Base-by-base conservation (phyloP, 441 rosid species). In the Viola pubescens region DNA sequence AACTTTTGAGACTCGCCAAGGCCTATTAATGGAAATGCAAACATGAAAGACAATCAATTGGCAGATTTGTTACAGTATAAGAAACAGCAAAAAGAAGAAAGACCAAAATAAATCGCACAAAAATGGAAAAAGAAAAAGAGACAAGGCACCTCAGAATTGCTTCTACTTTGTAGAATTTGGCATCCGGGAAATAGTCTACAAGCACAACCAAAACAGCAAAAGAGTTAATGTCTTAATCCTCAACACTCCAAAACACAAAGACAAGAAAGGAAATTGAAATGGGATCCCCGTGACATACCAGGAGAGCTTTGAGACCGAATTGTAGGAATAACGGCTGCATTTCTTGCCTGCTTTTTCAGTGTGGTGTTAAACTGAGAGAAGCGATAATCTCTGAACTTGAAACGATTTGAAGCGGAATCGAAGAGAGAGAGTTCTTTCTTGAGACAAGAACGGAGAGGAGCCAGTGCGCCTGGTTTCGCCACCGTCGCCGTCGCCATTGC, bases 161-260 rank as follows among this genome's bases (percentile, higher is more conserved):
- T 73, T 91, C 97, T 48, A 91, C 89, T 66, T 85, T 91, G 78
- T 91, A 91, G 71, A 91, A 91, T 48, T 85, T 70, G 5, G 91
- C 79, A 68, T 82, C 95, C n/a, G 94, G 95, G 19, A 76, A 37
- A 43, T 82, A 87, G 57, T 79, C 91, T 80, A 58, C 52, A 7
- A 54, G n/a, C 34, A 62, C 40, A 48, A 73, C 6, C 5, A 58
- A 69, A 67, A 54, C 8, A 9, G n/a, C 7, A 43, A 14, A 14
- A 3, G n/a, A 13, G 19, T 41, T 40, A 6, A 10, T 55, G 26
- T 55, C 62, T 61, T 44, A 46, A 65, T 61, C 58, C 44, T 53
- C 47, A 9, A 37, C 52, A 58, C 48, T 39, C 61, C 61, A 13
- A 37, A 8, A 19, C 9, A 9, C 14, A 19, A 10, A 6, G 51